Evolutionary conservation across 2,329 filamentous ascomycete species (phyloP), one percentile per base, ranked within the genome.

Genomic region (Diaporthe longicolla): DNA sequence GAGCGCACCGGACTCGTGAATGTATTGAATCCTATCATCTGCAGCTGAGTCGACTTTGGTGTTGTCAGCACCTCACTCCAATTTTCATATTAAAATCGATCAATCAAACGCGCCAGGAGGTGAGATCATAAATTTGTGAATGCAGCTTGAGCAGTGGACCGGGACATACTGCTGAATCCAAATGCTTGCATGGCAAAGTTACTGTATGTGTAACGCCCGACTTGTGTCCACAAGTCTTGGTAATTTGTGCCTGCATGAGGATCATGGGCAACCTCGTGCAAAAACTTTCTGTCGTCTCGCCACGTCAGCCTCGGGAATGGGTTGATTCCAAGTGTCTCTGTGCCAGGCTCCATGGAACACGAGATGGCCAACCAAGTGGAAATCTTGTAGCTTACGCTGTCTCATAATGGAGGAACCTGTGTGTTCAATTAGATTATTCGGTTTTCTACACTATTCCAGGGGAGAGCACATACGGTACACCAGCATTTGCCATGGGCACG

Each of bases 161-260:
- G 26, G 8, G 6, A 65, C 59, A 7, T 65, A 65, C 59, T 65
- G 26, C 43, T 65, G 40, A 65, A 63, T 21, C 59, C 59, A 26
- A 63, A 65, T 10, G 40, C 59, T 17, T 63, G 59, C 59, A 63
- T 63, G 24, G 59, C 37, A 63, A 63, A 63, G 24, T 63, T 63
- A 26, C 59, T 63, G 6, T 63, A 63, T 19, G 59, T 63, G 40
- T 63, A 63, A 48, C 40, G 40, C 40, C 59, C 59, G 11, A 48
- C 59, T n/a, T 63, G 40, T 45, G 59, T 63, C 59, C 59, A 63
- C 26, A 48, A 26, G 32, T 63, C 59, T 32, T 63, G 59, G n/a
- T 63, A 63, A 26, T 63, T 63, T 32, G 59, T 63, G 24, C 59
- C 59, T 10, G 59, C 59, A 11, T 63, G 40, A 48, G 59, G 40